Evolutionary conservation across 139 green algal genomes (phyloP).

Genomic region (Pleodorina starrii): DNA sequence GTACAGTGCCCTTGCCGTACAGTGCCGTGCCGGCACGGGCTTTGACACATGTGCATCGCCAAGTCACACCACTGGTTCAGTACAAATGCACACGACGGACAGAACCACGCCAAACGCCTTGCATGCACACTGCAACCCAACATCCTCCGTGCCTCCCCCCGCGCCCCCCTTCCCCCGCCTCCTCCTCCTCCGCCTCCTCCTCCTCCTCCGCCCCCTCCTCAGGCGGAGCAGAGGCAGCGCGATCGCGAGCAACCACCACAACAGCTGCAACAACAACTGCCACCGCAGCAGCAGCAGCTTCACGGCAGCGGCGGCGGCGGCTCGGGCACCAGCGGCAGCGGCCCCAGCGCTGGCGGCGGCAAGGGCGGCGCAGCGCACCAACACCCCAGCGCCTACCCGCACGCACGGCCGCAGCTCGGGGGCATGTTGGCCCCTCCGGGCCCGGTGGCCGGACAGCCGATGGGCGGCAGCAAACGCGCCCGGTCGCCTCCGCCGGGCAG

Average conservation of each 20-base stretch:
- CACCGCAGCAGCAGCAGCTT: neutral
- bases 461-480: neutral
- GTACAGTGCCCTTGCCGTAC: too few relatives aligned
- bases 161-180: too few relatives aligned
- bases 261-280: neutral
- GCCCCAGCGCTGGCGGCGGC: neutral
- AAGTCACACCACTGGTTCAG: too few relatives aligned
- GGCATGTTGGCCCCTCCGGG: neutral
- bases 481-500: neutral
- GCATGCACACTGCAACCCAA: too few relatives aligned
- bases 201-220: too few relatives aligned
- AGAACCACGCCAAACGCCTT: too few relatives aligned
- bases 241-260: neutral
- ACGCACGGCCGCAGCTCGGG: neutral
- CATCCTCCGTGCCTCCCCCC: too few relatives aligned
- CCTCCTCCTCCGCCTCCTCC: too few relatives aligned
- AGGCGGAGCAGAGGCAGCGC: too few relatives aligned
- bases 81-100: too few relatives aligned
- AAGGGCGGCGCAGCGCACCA: neutral
- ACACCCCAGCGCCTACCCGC: neutral
- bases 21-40: too few relatives aligned
- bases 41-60: too few relatives aligned
- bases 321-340: neutral
- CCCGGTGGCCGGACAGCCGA: neutral
- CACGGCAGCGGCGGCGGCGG: neutral